These are phyloP conservation scores for Pistacia atlantica DNA, from an alignment of 345 rosid species.

Conservation along the genomic window DNA sequence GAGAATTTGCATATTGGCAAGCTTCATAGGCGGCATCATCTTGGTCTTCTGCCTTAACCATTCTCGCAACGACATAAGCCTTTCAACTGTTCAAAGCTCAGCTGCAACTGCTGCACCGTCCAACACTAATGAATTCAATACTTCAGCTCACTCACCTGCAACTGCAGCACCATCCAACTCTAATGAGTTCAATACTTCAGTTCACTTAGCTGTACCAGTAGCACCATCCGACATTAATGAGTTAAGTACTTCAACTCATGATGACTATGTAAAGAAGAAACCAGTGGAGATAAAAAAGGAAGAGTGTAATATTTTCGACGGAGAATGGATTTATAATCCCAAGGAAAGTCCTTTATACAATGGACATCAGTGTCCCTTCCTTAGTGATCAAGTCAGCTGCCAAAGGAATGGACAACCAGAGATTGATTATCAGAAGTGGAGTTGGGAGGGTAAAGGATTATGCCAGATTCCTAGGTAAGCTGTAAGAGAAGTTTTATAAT, in stretches of 20 bases:
- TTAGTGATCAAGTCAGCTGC: slow-evolving; percentile 53
- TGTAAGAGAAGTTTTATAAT: background rate
- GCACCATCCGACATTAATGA: background rate
- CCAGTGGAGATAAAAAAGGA: background rate
- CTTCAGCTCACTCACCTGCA: background rate
- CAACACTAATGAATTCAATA: background rate
- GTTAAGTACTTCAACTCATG: background rate
- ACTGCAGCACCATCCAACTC: background rate
- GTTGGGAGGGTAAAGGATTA: slow-evolving; percentile 42
- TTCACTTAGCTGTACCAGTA: background rate
- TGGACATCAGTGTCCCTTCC: slow-evolving; percentile 41
- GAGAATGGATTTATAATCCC: slow-evolving; percentile 56
- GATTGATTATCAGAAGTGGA: slow-evolving; percentile 51
- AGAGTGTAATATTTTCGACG: slow-evolving; percentile 44
- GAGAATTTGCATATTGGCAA: slow-evolving; percentile 37
- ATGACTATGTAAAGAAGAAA: background rate
- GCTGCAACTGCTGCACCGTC: background rate
- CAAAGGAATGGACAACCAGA: slow-evolving; percentile 53
- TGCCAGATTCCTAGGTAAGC: slow-evolving; percentile 50
- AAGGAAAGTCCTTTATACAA: slow-evolving; percentile 31
- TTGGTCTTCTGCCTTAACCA: slow-evolving; percentile 20
- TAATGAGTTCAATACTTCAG: background rate
- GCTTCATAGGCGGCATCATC: slow-evolving; percentile 31
- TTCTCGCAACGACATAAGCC: background rate
- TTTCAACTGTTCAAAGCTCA: slow-evolving; percentile 19